phyloP scores from a whole-genome alignment of 345 rosid species.

The Aquilaria sinensis region DNA sequence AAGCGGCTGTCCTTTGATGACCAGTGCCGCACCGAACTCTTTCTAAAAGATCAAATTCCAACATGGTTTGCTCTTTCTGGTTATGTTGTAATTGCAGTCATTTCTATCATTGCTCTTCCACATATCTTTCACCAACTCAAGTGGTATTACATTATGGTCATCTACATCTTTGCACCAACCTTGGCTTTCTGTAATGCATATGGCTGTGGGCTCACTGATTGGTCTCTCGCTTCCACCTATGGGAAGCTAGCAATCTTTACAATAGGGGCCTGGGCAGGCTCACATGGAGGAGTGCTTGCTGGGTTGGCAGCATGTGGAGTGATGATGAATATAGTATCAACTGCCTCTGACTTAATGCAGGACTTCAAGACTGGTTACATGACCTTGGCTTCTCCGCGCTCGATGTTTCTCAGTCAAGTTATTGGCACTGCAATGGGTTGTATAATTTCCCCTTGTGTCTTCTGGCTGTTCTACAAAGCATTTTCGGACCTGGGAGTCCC shows the following conservation, averaged over 20 bases:
- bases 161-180: conserved; percentile 56
- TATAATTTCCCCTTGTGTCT: conserved; percentile 62
- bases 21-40: conserved; percentile 46
- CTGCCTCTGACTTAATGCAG: conserved; percentile 79
- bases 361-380: conserved; percentile 88
- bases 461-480: conserved; percentile 80
- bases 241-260: conserved; percentile 77
- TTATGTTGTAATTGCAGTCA: conserved; percentile 41
- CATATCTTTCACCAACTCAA: conserved; percentile 55
- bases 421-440: conserved; percentile 89
- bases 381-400: conserved; percentile 71
- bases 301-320: conserved; percentile 86
- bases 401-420: conserved; percentile 76
- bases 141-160: conserved; percentile 66
- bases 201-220: conserved; percentile 84
- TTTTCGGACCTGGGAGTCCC: conserved; percentile 53
- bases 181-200: conserved; percentile 81
- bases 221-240: conserved; percentile 82
- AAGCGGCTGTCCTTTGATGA: conserved; percentile 48
- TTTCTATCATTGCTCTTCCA: conserved; percentile 49
- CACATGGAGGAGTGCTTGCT: conserved; percentile 67
- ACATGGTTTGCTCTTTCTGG: conserved; percentile 55
- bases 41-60: conserved; percentile 79
- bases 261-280: conserved; percentile 73
- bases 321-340: conserved; percentile 85